Conservation (phyloP, 495 filamentous ascomycete species). For the Trichoderma asperelloides region DNA sequence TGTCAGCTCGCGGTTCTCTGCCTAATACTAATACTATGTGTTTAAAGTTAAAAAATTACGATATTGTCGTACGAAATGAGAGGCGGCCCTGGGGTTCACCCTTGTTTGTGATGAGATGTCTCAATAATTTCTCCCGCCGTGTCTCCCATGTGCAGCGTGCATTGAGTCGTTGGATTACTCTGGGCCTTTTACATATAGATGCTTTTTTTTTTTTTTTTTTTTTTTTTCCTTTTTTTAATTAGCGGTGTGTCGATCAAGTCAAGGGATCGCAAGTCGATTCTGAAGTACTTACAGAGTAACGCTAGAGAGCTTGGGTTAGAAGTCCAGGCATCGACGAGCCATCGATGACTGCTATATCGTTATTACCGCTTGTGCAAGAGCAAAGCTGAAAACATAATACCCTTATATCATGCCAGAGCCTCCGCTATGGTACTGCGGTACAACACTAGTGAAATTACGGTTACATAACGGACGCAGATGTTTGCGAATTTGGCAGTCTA, state of each 20-base stretch:
- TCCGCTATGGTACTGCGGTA: neutral
- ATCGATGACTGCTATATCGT: too few relatives aligned
- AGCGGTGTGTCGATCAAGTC: too few relatives aligned
- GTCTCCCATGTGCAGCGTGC: neutral
- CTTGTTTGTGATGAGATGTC: neutral
- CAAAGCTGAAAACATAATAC: too few relatives aligned
- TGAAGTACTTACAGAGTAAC: too few relatives aligned
- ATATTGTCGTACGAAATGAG: neutral
- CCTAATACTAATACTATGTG: neutral
- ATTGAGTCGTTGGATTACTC: neutral
- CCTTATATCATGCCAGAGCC: neutral
- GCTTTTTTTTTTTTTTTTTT: too few relatives aligned
- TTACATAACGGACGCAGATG: neutral
- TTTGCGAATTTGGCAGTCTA: neutral
- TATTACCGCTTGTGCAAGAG: too few relatives aligned
- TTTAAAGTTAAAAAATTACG: neutral
- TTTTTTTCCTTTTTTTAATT: too few relatives aligned
- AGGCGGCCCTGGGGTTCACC: neutral
- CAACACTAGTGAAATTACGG: neutral
- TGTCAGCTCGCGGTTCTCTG: neutral
- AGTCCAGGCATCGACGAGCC: too few relatives aligned
- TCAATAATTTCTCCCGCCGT: neutral
- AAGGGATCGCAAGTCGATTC: too few relatives aligned
- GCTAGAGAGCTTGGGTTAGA: too few relatives aligned
- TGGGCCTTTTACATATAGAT: neutral